Conservation (phyloP, 2,329 filamentous ascomycete species). For the Monosporascus sp. region DNA sequence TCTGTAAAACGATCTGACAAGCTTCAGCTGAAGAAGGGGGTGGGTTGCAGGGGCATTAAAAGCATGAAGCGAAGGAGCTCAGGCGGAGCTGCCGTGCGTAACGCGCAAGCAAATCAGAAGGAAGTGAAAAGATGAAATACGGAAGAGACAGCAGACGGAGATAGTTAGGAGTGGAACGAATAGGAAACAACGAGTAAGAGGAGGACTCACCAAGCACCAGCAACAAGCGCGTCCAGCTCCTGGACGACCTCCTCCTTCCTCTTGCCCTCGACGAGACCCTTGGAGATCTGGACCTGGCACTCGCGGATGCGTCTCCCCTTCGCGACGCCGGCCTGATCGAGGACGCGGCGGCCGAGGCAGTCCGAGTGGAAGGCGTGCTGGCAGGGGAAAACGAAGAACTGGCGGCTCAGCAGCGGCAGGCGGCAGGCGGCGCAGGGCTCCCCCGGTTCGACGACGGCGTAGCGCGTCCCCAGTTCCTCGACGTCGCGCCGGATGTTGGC, state of each 20-base stretch:
- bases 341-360: constrained; percentile 79
- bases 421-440: constrained; percentile 90
- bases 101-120: not conserved
- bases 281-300: constrained; percentile 76
- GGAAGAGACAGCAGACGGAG: not conserved
- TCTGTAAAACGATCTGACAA: not conserved
- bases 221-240: constrained; percentile 89
- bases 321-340: constrained; percentile 72
- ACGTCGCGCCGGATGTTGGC: constrained; percentile 89
- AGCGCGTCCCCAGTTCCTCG: constrained; percentile 75
- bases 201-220: constrained; percentile 69
- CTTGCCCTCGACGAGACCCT: constrained; percentile 62
- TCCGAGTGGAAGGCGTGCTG: constrained; percentile 98
- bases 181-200: constrained; percentile 2
- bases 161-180: not conserved
- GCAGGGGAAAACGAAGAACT: constrained; percentile 98
- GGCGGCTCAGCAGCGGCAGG: constrained; percentile 77
- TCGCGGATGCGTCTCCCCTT: constrained; percentile 78
- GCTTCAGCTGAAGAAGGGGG: no score
- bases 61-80: no score
- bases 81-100: no score
- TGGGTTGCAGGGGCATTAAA: no score
- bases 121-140: not conserved
- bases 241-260: constrained; percentile 77
- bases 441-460: constrained; percentile 93